Base-by-base conservation (phyloP, 495 filamentous ascomycete species). In the Penicillium nucicola region DNA sequence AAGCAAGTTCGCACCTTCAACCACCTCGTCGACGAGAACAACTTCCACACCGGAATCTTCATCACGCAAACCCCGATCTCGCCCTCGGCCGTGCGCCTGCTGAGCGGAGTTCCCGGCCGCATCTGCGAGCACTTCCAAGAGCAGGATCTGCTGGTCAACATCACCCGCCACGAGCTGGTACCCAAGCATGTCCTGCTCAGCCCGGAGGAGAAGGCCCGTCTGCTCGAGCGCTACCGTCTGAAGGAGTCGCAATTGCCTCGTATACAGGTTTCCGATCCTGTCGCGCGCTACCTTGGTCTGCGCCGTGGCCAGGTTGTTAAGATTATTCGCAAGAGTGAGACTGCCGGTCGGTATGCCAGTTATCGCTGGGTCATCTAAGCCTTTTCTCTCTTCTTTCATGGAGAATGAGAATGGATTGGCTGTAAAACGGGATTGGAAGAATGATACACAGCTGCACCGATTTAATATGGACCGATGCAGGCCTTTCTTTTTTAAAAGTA, bases 231-330 rank as follows among this genome's bases (percentile, higher is more conserved):
- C 43, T 98, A 98, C 71, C 80, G 93, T 42, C 75, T 98, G 61
- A 97, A 96, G 84, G 93, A 98, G 79, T 95, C 87, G 30, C 93
- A 98, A 74, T 71, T 98, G 62, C 93, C 93, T 10, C 80, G 93
- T 48, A 97, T 98, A 52, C 84, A 96, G 71, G 76, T 85, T 43
- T 86, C 85, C 38, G 93, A 98, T 73, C 93, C 93, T 12, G 90
- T 98, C 31, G 89, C 93, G 30, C 83, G 86, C 64, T 98, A 97
- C 70, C 71, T 96, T 42, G 93, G 95, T 15, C 75, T 98, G 69
- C 85, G 89, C 74, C 82, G 90, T 60, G 91, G 93, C 3, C 90
- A 97, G 77, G 91, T 98, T 11, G 95, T 98, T 50, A 98, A 98
- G 83, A 98, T 98, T 58, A 95, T 98, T 45, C 77, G 93, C 42